Evolutionary conservation across 1,139 yeast species (phyloP).

Genomic region (Saccharomyces hybrid): DNA sequence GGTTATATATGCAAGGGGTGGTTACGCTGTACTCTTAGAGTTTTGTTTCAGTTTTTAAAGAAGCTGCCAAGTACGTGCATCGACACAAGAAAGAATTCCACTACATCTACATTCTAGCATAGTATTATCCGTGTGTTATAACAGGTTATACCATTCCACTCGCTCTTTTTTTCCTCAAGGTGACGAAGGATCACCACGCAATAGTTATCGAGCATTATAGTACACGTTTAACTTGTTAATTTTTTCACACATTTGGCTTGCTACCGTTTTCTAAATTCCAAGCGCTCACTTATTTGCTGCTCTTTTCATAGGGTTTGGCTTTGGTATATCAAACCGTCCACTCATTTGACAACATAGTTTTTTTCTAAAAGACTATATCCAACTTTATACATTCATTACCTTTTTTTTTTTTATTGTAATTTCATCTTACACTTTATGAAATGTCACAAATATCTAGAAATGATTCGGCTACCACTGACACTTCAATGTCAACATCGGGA

Average conservation of each 20-base stretch:
- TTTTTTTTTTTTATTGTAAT: not conserved
- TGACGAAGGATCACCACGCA: not conserved
- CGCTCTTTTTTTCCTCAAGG: not conserved
- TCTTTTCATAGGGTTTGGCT: not conserved
- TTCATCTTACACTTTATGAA: not conserved
- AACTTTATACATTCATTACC: not conserved
- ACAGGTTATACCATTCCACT: not conserved
- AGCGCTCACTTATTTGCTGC: not conserved
- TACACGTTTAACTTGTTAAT: not conserved
- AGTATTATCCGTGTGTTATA: not conserved
- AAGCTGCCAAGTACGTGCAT: not conserved
- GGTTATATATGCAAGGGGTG: not conserved
- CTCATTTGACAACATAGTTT: not conserved
- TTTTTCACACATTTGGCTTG: not conserved
- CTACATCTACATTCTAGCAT: not conserved
- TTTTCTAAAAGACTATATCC: not conserved
- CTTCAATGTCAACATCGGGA: not conserved
- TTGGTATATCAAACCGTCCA: not conserved
- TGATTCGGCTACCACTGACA: not conserved
- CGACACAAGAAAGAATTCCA: not conserved
- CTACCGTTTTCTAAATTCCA: not conserved
- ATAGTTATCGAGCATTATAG: not conserved
- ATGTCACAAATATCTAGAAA: not conserved
- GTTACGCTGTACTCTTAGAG: not conserved
- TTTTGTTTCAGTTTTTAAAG: not conserved